These are phyloP conservation scores for Aspergillus amoenus DNA, from an alignment of 2,329 filamentous ascomycete species.

Conservation along the genomic window DNA sequence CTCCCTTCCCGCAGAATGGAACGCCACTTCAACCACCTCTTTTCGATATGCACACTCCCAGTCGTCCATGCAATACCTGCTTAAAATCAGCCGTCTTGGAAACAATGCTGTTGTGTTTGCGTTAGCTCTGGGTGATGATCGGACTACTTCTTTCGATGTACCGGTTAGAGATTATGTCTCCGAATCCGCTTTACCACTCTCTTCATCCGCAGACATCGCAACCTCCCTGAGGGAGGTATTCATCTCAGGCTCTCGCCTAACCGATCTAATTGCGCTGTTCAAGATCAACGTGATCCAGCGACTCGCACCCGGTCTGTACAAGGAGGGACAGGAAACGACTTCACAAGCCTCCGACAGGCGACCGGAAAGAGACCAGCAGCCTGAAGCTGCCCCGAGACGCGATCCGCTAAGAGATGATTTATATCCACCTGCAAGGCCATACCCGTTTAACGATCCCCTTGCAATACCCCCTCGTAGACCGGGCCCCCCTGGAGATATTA, in stretches of 20 bases:
- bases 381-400: constrained; percentile 40
- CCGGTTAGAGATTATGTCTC: constrained; percentile 73
- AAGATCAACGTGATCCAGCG: constrained; percentile 81
- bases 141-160: constrained; percentile 75
- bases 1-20: constrained; percentile 75
- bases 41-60: constrained; percentile 87
- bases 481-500: constrained; percentile 70
- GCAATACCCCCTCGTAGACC: constrained; percentile 60
- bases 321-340: constrained; percentile 73
- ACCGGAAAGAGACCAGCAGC: constrained; percentile 44
- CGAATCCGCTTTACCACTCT: constrained; percentile 55
- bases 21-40: constrained; percentile 67
- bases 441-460: constrained; percentile 68
- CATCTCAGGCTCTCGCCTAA: constrained; percentile 68
- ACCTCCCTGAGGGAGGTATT: constrained; percentile 60
- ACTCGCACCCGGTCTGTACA: constrained; percentile 72
- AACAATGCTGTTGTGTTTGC: constrained; percentile 81
- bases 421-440: constrained; percentile 64
- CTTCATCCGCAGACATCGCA: constrained; percentile 34
- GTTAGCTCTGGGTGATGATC: constrained; percentile 75
- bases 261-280: constrained; percentile 68
- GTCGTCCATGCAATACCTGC: constrained; percentile 77
- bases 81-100: constrained; percentile 80
- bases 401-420: constrained; percentile 54
- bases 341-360: constrained; percentile 16